Evolutionary conservation across 176 grass and related monocot species (phyloP), one percentile per base, ranked within the genome.

Genomic region (Tillandsia leiboldiana): DNA sequence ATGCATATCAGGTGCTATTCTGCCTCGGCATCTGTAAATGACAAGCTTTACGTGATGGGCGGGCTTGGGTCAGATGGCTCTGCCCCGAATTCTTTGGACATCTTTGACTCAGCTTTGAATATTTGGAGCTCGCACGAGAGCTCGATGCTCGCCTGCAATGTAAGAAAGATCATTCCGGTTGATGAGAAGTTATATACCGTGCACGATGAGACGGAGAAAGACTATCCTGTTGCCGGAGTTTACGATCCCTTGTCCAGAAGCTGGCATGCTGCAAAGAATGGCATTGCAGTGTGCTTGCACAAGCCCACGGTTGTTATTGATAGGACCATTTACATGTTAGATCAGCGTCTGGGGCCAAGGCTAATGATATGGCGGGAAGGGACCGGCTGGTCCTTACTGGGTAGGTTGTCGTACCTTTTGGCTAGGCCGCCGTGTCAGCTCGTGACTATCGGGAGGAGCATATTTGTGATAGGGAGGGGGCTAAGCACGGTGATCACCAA

Each of bases 41-140:
- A 82, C 65, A 91, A 89, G 18, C 56, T 91, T 50, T 96, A 91
- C 48, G 53, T 96, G 15, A 76, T 75, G 8, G 68, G 78, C 27
- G 85, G 88, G 4, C 51, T 28, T 18, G 85, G 85, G 27, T 56
- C 86, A 66, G 88, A 80, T 1, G 80, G 77, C 70, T 66, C 74
- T 52, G 77, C 83, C 14, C 88, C 83, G 1, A 86, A 89, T 77
- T 96, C 92, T 5, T 91, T 88, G 92, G 83, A 91, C 52, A 77
- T 96, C 27, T 91, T 88, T 17, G 80, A 91, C 67, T 56, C 72
- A 9, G 74, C 0, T 26, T 86, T 83, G 14, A 14, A 88, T 58
- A 88, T 74, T 0, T 96, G 92, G 85, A 67, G 69, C 2, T 68
- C 78, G 1, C 85, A 91, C 73, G 84, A 88, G 63, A 86, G 80